Base-by-base conservation (phyloP, 805 yeast genomes). In the Starmera quercuum region DNA sequence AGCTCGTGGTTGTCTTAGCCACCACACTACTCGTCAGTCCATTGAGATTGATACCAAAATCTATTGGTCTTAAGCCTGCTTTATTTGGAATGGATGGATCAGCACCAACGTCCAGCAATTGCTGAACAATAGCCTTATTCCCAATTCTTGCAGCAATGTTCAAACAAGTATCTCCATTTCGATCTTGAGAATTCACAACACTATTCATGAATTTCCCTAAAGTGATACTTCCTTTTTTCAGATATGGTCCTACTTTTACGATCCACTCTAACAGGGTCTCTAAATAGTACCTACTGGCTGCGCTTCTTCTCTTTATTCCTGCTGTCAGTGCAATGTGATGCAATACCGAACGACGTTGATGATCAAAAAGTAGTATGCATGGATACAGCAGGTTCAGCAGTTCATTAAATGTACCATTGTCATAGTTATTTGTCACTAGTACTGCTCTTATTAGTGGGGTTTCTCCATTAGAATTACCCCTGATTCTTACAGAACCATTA, bases 91-190 rank as follows among this genome's bases (percentile, higher is more conserved):
- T 68, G 22, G 68, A 67, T 5, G 83, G 75, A 51, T 88, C 83
- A 2, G 97, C 97, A 24, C 97, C 96, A 36, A 84, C 82, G 41
- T 84, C 88, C 33, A 92, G 57, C 31, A 92, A 66, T 41, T 82
- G 84, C 41, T 83, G 85, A 8, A 83, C 88, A 36, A 92, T 72
- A 29, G 82, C 77, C 30, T 77, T 74, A 53, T 84, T 83, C 7
- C 95, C 95, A 18, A 92, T 74, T 46, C 94, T 73, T 0, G 97
- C 92, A 1, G 95, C 94, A 36, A 92, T 83, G 52, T 88, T 95
- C 39, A 92, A 65, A 31, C 96, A 88, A 0, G 98, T 92, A 54
- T 92, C 96, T 18, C 98, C 98, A 49, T 88, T 88, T 35, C 76
- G 66, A 59, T 92, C 98, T 42, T 81, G 84, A n/a, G 83, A 82